These are phyloP conservation scores for Fusarium clavum DNA, from an alignment of 2,329 filamentous ascomycete species.

Conservation along the genomic window DNA sequence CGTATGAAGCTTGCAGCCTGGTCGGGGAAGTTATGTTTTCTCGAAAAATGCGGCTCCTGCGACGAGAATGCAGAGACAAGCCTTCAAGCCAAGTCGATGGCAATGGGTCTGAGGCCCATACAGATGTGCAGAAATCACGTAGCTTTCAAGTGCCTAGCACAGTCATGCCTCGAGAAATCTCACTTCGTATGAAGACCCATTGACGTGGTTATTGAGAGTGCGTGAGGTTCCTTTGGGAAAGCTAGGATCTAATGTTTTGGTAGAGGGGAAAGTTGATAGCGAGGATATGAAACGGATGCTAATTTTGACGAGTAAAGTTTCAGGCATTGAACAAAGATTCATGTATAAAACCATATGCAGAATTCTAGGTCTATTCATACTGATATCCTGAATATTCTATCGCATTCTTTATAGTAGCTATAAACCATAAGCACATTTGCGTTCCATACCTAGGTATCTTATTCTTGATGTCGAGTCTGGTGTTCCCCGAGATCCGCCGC, in stretches of 20 bases:
- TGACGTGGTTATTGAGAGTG: not conserved
- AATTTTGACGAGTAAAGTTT: not conserved
- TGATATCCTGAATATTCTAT: not conserved
- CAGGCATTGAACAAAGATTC: not conserved
- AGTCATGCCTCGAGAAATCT: not conserved
- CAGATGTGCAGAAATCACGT: not conserved
- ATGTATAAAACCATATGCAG: not conserved
- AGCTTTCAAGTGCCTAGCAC: not conserved
- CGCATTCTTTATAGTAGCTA: not conserved
- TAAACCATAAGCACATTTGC: not conserved
- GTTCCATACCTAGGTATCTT: not conserved
- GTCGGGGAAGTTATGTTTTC: not conserved
- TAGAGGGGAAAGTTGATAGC: slow-evolving; percentile 5
- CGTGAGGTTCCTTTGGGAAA: not conserved
- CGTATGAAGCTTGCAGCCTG: not conserved
- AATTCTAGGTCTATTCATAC: no score
- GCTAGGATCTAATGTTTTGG: not conserved
- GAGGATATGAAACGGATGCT: not conserved
- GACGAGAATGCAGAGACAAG: not conserved
- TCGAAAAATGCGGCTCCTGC: not conserved
- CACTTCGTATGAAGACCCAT: not conserved
- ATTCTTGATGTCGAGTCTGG: not conserved
- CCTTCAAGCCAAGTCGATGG: not conserved
- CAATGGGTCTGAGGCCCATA: not conserved
- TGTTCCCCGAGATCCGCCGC: slow-evolving; percentile 4